Evolutionary conservation across 768 basidiomycete species (phyloP).

Genomic region (Phlebiopsis gigantea): DNA sequence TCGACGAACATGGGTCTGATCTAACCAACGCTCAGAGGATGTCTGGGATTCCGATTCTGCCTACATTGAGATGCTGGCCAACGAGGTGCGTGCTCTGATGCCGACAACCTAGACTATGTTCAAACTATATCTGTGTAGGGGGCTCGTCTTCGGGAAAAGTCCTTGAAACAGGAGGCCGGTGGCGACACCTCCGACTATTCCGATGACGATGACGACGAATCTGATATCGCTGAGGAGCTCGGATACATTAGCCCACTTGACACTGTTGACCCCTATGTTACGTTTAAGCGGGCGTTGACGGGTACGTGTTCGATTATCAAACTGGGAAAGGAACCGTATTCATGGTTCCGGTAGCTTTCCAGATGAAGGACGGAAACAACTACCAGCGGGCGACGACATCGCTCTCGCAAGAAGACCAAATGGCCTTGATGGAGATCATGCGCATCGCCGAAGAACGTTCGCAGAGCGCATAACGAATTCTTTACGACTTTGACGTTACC

Average conservation of each 20-base stretch:
- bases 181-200: slow-evolving; percentile 32
- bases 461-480: background rate
- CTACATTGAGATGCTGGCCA: slow-evolving; percentile 81
- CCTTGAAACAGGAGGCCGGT: slow-evolving; percentile 34
- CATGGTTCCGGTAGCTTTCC: slow-evolving; percentile 41
- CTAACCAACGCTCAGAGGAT: slow-evolving; percentile 48
- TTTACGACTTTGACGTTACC: too few species aligned
- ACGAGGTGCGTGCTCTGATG: slow-evolving; percentile 63
- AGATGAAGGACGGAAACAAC: slow-evolving; percentile 59
- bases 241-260: slow-evolving; percentile 85
- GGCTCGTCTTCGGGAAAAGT: slow-evolving; percentile 63
- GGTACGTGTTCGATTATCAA: slow-evolving; percentile 48
- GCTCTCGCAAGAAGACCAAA: slow-evolving; percentile 71
- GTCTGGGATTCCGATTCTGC: slow-evolving; percentile 90
- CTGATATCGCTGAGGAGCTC: slow-evolving; percentile 75
- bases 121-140: slow-evolving; percentile 42
- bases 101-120: background rate
- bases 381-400: slow-evolving; percentile 73
- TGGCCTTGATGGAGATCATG: slow-evolving; percentile 83
- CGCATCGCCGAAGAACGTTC: slow-evolving; percentile 46
- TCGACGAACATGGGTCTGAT: background rate
- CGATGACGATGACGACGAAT: slow-evolving; percentile 37
- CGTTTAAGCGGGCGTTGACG: slow-evolving; percentile 75
- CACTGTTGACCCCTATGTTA: slow-evolving; percentile 66
- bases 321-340: slow-evolving; percentile 26